Base-by-base conservation (phyloP, 352 stramenopile genomes). In the Phytophthora litchii region DNA sequence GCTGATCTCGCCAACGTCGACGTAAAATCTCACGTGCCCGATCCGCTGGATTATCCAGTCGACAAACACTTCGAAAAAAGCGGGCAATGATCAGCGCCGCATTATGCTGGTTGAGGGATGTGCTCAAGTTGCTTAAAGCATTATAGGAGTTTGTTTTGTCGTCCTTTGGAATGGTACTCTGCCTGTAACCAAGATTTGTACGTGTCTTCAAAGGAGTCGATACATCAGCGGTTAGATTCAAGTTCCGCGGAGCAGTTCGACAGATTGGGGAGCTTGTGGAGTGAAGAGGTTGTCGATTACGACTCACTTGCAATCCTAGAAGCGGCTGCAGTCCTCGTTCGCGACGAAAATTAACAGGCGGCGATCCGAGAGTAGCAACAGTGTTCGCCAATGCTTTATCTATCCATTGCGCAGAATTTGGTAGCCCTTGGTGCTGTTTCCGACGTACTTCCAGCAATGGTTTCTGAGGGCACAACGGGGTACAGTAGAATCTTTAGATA, bases 1-100 rank as follows among this genome's bases (percentile, higher is more conserved):
- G 69, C 11, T 63, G 60, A 40, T 68, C 49, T 42, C 67, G 65
- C 17, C 72, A 71, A 2, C 62, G 60, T 1, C 67, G 71, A n/a
- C 75, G 65, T 3, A 83, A 61, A 14, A 73, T 6, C 32, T 61
- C 53, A 8, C 35, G 46, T 23, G 59, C 58, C n/a, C 41, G 64
- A 54, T 72, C 64, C 3, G 66, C 56, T 14, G 48, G 27, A 23
- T 76, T 68, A 35, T 70, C 54, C n/a, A 65, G 51, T 13, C 58
- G 61, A 31, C 56, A 74, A 27, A 77, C 34, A 1, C 66, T 66
- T 10, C 69, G 67, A 29, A 90, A 68, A 54, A 90, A 89, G 10
- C 74, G 67, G 4, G 81, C 67, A 40, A 90, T 87, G 45, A 88
- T 87, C n/a, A 62, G 50, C 4, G 77, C 77, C 3, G 77, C 80